Base-by-base conservation (phyloP, 75 land plant genomes). In the Pseudotsuga menziesii region DNA sequence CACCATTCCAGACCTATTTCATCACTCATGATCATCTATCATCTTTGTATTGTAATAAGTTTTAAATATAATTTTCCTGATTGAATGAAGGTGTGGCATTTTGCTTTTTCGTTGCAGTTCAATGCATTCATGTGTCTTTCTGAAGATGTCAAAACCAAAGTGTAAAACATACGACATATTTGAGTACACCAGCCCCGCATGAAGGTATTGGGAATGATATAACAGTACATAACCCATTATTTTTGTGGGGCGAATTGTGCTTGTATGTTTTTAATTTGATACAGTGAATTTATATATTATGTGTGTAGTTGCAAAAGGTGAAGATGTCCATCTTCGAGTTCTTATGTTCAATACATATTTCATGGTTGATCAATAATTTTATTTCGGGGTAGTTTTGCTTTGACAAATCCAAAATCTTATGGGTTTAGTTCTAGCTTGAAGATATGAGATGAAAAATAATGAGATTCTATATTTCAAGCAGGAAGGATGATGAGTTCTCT, bases 1-100 rank as follows among this genome's bases (percentile, higher is more conserved):
- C n/a, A 69, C 25, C 52, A 69, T 8, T 39, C 52, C n/a, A 39
- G 48, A 39, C 13, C 20, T 41, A 64, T 35, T 20, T 19, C 72
- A 39, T 11, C 3, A 41, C 41, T 22, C 35, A 39, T 23, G 41
- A 20, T 8, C n/a, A 23, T 44, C 41, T 41, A n/a, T 69, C n/a
- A 69, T 69, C 48, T 36, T n/a, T 69, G 48, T 69, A 41, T 69
- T 19, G 23, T 69, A 69, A 41, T 69, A 69, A 69, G 41, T 41
- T 1, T 4, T 36, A 4, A n/a, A 2, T 41, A 39, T 69, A 44
- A 11, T 35, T 69, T 41, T 29, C 35, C 5, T 64, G 69, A 64
- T 64, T 12, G 69, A 64, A 16, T 17, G 35, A 64, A 7, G 72
- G 0, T 39, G 48, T 11, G 9, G 39, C 41, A 69, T 69, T 69